Evolutionary conservation across 2,329 filamentous ascomycete species (phyloP).

Genomic region (Colletotrichum coccodes): DNA sequence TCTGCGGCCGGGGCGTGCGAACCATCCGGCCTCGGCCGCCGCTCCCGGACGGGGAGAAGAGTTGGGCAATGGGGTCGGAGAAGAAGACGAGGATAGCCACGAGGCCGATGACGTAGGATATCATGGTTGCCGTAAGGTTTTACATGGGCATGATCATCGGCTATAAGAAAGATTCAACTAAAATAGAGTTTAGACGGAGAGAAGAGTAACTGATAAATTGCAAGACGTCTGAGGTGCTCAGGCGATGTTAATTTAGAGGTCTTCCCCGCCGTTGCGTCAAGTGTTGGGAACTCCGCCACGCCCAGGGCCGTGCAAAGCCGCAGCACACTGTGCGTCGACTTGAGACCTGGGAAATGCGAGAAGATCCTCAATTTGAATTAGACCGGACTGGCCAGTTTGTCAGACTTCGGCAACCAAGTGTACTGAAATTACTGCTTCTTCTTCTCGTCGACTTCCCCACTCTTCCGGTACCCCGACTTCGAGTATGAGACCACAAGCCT

Average conservation of each 20-base stretch:
- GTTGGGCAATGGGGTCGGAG: conserved; percentile 53
- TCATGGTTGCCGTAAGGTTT: conserved; percentile 43
- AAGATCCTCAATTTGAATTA: conserved; percentile 10
- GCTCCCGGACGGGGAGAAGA: conserved; percentile 42
- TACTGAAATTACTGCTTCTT: conserved; percentile 26
- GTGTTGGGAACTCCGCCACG: neutral
- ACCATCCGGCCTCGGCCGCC: conserved; percentile 30
- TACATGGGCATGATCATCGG: neutral
- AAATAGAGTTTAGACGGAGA: neutral
- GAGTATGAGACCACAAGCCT: conserved; percentile 58
- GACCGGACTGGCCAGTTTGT: neutral
- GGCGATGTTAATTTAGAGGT: neutral
- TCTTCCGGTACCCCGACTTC: conserved; percentile 43
- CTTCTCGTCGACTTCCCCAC: neutral
- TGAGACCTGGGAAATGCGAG: neutral
- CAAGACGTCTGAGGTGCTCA: neutral
- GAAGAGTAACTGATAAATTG: neutral
- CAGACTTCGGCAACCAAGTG: too few relatives aligned
- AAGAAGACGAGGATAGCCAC: conserved; percentile 55
- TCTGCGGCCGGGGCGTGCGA: conserved; percentile 53
- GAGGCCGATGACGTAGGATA: conserved; percentile 55
- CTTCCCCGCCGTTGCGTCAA: neutral
- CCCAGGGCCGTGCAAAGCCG: neutral
- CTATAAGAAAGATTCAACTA: neutral
- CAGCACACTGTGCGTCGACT: neutral